These are phyloP conservation scores for Ammopiptanthus mongolicus DNA, from an alignment of 306 rosid species.

Conservation along the genomic window DNA sequence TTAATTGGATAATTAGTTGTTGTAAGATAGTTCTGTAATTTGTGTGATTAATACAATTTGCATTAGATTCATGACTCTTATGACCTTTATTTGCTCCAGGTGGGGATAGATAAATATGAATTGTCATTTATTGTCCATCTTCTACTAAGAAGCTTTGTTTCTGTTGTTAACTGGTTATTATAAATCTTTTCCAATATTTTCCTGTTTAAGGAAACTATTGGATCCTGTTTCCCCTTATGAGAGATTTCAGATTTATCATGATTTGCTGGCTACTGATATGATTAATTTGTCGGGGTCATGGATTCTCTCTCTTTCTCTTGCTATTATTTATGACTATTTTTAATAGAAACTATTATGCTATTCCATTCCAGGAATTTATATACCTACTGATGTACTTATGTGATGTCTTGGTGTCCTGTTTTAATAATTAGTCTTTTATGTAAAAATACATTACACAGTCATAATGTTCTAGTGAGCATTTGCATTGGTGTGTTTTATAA, in stretches of 20 bases:
- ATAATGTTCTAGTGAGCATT: conserved; percentile 4
- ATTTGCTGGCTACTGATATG: neutral
- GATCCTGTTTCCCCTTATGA: neutral
- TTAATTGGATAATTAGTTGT: neutral
- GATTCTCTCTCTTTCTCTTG: neutral
- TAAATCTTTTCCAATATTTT: conserved; percentile 10
- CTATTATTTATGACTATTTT: neutral
- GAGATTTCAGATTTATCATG: neutral
- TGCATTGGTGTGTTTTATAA: neutral
- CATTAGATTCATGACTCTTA: conserved; percentile 8
- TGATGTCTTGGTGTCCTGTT: conserved; percentile 3
- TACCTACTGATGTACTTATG: neutral
- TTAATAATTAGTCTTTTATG: neutral
- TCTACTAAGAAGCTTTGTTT: conserved; percentile 2
- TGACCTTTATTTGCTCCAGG: neutral
- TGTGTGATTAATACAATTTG: neutral
- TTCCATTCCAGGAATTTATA: conserved; percentile 17
- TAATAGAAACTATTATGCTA: neutral
- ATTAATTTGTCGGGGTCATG: neutral
- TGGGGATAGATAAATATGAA: neutral
- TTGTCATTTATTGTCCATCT: neutral
- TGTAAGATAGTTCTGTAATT: neutral
- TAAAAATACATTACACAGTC: neutral
- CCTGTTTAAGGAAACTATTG: conserved; percentile 1
- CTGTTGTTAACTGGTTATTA: neutral